These are phyloP conservation scores for Fusarium sp. DNA, from an alignment of 2,329 filamentous ascomycete genomes.

Conservation along the genomic window DNA sequence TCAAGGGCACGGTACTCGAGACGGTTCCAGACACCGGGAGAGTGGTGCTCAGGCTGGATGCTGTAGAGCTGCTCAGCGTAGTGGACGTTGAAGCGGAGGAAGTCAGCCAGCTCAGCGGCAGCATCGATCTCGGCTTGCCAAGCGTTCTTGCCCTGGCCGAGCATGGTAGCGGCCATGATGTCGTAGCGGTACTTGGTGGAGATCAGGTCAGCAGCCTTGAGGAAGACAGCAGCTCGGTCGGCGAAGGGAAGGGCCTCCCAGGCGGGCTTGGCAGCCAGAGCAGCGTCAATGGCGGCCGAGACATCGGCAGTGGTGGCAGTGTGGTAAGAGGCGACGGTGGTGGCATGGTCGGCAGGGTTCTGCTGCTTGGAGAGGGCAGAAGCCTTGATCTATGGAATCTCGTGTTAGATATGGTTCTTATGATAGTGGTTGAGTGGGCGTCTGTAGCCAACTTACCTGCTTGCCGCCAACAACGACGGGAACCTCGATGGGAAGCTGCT, in stretches of 20 bases:
- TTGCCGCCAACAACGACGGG: conserved; percentile 87
- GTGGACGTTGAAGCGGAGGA: conserved; percentile 92
- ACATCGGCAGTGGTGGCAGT: conserved; percentile 83
- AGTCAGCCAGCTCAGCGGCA: conserved; percentile 91
- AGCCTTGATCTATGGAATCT: conserved; percentile 68
- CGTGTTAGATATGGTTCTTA: conserved; percentile 19
- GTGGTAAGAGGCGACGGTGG: conserved; percentile 84
- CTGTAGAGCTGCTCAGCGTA: conserved; percentile 92
- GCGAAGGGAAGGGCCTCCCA: conserved; percentile 92
- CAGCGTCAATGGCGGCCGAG: conserved; percentile 81
- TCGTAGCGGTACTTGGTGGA: conserved; percentile 95
- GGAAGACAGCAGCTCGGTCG: conserved; percentile 91
- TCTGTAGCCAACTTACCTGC: conserved; percentile 64
- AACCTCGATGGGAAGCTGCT: conserved; percentile 77
- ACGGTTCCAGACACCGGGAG: conserved; percentile 89
- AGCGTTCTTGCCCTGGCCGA: conserved; percentile 97
- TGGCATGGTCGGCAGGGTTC: conserved; percentile 84
- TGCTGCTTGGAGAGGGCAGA: conserved; percentile 75
- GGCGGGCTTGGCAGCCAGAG: conserved; percentile 83
- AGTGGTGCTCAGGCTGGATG: conserved; percentile 86
- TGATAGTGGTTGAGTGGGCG: neutral
- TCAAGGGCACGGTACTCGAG: conserved; percentile 90
- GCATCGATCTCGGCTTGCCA: conserved; percentile 99
- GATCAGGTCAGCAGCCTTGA: conserved; percentile 94
- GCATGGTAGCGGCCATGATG: conserved; percentile 94